Base-by-base conservation (phyloP, 2,329 filamentous ascomycete species). In the Emericellopsis cladophorae region DNA sequence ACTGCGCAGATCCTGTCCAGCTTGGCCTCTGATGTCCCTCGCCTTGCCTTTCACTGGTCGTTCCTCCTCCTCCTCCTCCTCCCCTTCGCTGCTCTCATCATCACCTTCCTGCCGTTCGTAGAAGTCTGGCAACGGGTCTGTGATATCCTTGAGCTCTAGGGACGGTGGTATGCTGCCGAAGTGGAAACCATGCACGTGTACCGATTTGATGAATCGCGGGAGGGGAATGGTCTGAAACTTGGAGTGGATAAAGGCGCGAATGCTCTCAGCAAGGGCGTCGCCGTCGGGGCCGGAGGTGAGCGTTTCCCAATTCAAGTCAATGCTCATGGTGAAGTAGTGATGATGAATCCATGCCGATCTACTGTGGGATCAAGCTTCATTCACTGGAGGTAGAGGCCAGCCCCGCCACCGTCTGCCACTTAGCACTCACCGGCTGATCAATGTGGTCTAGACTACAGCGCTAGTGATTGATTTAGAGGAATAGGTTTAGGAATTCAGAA, bases 301-400 rank as follows among this genome's bases (percentile, higher is more conserved):
- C 46, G 83, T 84, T 55, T 92, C 82, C 92, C 92, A 98, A 64
- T 94, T 88, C 59, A 98, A 82, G 57, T 96, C 89, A 67, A 98
- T 90, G 51, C 92, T 96, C 92, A 98, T 98, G 33, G 26, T 15
- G 24, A 23, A 23, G 23, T 31, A 24, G 37, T 29, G 24, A 26
- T 26, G 26, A 29, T 29, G 26, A 29, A 21, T 21, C 18, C 6
- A 29, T 29, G 26, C 7, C 26, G 9, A 12, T 29, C 26, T 9
- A 7, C 3, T 4, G 26, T 7, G 3, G 26, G 26, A 29, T 29
- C 26, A 21, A 21, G 18, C 18, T 21, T 21, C 18, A 21, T 21
- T 21, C 18, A 21, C 18, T 21, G 5, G 18, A 21, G 18, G 18
- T 21, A 21, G 18, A 21, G 18, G 18, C 18, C 18, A 21, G 18